Conservation (phyloP, 2,329 filamentous ascomycete genomes). For the Curvularia eragrostidis region DNA sequence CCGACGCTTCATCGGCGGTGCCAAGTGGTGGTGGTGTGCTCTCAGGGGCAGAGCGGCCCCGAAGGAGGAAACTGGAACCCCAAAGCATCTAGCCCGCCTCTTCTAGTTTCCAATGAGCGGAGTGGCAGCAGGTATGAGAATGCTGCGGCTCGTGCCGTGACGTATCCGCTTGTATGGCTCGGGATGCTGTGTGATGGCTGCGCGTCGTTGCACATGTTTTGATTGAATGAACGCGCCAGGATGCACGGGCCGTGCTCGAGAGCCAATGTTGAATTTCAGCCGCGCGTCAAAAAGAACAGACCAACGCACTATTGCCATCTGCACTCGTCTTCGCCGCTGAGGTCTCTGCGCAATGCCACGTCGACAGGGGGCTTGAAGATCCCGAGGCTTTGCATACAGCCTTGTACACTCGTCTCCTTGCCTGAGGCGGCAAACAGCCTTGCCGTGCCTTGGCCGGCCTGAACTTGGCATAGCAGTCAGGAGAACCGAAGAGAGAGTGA, state of each 20-base stretch:
- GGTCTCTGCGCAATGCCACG: slow-evolving; percentile 3
- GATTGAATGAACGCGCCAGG: not conserved
- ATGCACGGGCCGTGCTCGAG: not conserved
- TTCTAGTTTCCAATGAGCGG: not conserved
- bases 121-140: not conserved
- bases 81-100: slow-evolving; percentile 9
- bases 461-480: slow-evolving; percentile 5
- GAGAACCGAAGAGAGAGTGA: slow-evolving; percentile 3
- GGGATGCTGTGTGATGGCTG: slow-evolving; percentile 7
- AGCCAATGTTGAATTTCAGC: slow-evolving; percentile 2
- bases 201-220: slow-evolving; percentile 9
- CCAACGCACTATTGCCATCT: not conserved
- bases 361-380: not conserved
- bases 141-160: slow-evolving; percentile 8
- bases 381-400: not conserved
- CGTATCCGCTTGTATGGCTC: slow-evolving; percentile 9
- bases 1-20: slow-evolving; percentile 5
- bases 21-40: slow-evolving; percentile 9
- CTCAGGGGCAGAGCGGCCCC: slow-evolving; percentile 16
- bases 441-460: slow-evolving; percentile 10
- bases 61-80: slow-evolving; percentile 14
- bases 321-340: not conserved
- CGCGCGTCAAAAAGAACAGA: slow-evolving; percentile 7
- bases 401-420: not conserved
- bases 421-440: slow-evolving; percentile 1